These are phyloP conservation scores for Aspergillus asperescens DNA, from an alignment of 495 filamentous ascomycete genomes.

Conservation along the genomic window DNA sequence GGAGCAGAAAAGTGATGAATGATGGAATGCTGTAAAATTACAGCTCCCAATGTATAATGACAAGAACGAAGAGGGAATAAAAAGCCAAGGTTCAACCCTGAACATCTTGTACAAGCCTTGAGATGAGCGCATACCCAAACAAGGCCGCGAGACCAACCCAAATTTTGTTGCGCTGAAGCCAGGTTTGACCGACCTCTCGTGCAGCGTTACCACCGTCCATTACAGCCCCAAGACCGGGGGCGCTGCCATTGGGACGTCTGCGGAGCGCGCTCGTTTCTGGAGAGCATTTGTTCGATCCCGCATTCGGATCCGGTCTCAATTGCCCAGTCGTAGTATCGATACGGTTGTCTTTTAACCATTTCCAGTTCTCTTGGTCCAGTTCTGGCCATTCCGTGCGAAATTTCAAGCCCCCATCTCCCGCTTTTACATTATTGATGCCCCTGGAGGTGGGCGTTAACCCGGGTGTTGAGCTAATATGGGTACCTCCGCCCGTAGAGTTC, in stretches of 20 bases:
- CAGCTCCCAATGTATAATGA: constrained; percentile 4
- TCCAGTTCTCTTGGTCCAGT: constrained; percentile 84
- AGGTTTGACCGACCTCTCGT: constrained; percentile 71
- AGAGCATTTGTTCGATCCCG: constrained; percentile 39
- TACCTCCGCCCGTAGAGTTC: constrained; percentile 95
- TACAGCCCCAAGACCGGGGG: constrained; percentile 68
- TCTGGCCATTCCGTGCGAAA: constrained; percentile 89
- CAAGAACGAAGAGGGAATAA: constrained; percentile 13
- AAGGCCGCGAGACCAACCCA: constrained; percentile 60
- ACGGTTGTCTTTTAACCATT: constrained; percentile 78
- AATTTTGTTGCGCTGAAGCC: constrained; percentile 72
- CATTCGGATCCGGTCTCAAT: constrained; percentile 42
- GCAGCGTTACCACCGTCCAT: constrained; percentile 70
- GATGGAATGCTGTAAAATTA: constrained; percentile 10
- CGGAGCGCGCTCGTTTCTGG: constrained; percentile 64
- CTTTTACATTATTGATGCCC: constrained; percentile 65
- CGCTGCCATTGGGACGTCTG: constrained; percentile 61
- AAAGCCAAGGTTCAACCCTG: constrained; percentile 26
- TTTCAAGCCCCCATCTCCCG: constrained; percentile 87
- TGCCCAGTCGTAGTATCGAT: constrained; percentile 76
- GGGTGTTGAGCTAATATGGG: constrained; percentile 47
- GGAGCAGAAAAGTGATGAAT: constrained; percentile 4
- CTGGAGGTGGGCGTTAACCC: constrained; percentile 43
- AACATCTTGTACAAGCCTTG: constrained; percentile 61
- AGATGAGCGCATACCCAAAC: constrained; percentile 74